These are phyloP conservation scores for Dioscorea alata DNA, from an alignment of 106 monocot genomes.

Conservation along the genomic window DNA sequence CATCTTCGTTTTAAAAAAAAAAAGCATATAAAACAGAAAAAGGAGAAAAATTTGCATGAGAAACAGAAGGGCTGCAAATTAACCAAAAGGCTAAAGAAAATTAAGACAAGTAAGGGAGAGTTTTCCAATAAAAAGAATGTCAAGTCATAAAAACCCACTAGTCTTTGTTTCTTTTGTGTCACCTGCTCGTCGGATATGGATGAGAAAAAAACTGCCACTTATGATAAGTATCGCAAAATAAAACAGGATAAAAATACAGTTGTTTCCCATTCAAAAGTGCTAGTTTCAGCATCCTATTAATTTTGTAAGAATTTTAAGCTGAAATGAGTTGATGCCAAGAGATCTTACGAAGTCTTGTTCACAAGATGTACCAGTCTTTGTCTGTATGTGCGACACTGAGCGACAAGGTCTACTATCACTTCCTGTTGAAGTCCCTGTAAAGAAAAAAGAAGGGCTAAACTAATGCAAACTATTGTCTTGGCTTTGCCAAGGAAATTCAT, in stretches of 20 bases:
- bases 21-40: neutral
- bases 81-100: neutral
- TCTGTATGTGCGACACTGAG: slow-evolving; percentile 36
- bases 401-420: slow-evolving; percentile 40
- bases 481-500: no score
- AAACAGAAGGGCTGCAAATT: neutral
- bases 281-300: neutral
- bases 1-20: neutral
- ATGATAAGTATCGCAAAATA: no score
- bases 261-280: no score
- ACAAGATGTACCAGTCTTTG: slow-evolving; percentile 41
- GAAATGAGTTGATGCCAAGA: neutral
- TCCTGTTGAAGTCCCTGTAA: slow-evolving; percentile 39
- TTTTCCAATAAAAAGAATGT: no score
- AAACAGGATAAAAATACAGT: no score
- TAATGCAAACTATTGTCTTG: no score
- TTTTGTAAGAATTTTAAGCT: neutral
- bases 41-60: neutral
- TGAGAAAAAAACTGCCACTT: no score
- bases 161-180: neutral
- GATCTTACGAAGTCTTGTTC: slow-evolving; percentile 44
- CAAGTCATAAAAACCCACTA: neutral
- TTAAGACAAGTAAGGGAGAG: neutral
- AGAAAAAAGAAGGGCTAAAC: no score
- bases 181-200: no score